Base-by-base conservation (phyloP, 768 basidiomycete genomes). In the Macrolepiota albuminosa region DNA sequence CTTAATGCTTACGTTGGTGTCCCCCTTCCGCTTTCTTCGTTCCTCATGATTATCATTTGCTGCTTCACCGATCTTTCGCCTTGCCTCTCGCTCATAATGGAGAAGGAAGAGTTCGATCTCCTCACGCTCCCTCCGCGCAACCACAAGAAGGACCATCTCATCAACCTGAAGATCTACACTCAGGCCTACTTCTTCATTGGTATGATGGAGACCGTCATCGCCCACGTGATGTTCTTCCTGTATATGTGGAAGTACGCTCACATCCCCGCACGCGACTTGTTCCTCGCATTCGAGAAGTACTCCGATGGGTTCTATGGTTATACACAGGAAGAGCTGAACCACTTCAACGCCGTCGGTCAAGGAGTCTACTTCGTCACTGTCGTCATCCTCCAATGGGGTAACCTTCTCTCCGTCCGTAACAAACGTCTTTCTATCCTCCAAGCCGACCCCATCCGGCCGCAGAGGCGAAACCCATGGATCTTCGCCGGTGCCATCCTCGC, bases 1-100 rank as follows among this genome's bases (percentile, higher is more conserved):
- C 59, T 79, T 50, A 86, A 84, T 58, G 81, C 84, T 46, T 70
- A 84, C 64, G 67, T 85, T 39, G 85, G 85, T 57, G 80, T 86
- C 67, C 85, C 84, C 54, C 78, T 84, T 52, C 73, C 81, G 7
- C 72, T 87, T 42, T 81, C 79, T 64, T 81, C 82, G 4, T 65
- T 64, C 61, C 64, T 65, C 57, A 65, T 65, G 64, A 58, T 64
- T 54, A 63, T 66, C 34, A 66, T 66, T 26, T 66, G 64, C 43
- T 66, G 64, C 42, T 66, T 66, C 55, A 66, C 64, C 2, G 64
- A 66, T 39, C 60, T 66, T 29, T 24, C 49, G 7, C 62, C 58
- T 0, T 61, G 64, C 37, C 40, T 66, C 4, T 47, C 64, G 18
- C 60, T 66, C 18, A 66, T 66, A 37, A 63, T 63, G 60, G 64